phyloP scores from a whole-genome alignment of 139 green algal genomes.

The Penium margaritaceum region DNA sequence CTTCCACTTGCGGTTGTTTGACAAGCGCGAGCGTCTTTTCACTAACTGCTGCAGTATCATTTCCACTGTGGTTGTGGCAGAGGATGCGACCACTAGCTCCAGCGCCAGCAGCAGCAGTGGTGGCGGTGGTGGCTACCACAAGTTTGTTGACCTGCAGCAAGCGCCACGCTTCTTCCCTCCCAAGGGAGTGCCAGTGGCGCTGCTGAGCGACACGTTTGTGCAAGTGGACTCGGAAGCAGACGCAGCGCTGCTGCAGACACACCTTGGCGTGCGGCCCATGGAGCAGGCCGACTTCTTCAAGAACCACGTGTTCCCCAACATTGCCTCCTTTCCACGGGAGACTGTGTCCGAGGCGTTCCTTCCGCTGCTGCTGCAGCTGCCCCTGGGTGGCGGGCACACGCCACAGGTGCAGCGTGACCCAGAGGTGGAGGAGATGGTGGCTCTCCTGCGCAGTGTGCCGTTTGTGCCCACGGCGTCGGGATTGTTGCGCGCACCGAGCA shows the following conservation, averaged over 20 bases:
- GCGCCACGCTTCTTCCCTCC: constrained; percentile 49
- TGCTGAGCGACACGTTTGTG: constrained; percentile 53
- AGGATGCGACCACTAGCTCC: no score
- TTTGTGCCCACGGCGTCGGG: no score
- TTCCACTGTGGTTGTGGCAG: no score
- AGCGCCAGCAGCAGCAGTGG: no score
- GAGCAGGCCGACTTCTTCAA: constrained; percentile 33
- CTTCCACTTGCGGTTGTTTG: no score
- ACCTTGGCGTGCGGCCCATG: constrained; percentile 51
- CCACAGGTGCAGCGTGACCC: constrained; percentile 7
- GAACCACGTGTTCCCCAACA: constrained; percentile 44
- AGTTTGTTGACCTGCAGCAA: constrained; percentile 19
- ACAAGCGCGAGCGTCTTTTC: no score
- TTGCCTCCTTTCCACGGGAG: no score
- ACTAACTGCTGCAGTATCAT: no score
- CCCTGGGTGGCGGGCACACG: constrained; percentile 31
- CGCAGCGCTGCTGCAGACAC: constrained; percentile 44
- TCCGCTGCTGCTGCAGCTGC: neutral
- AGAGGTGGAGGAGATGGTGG: no score
- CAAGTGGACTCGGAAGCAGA: constrained; percentile 42
- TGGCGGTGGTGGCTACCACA: no score
- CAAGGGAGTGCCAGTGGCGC: constrained; percentile 30
- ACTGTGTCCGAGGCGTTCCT: constrained; percentile 14
- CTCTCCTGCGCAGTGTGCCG: no score
- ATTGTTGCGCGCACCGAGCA: no score